Evolutionary conservation across 2,329 filamentous ascomycete species (phyloP), one percentile per base, ranked within the genome.

Genomic region (Scleromitrula shiraiana): DNA sequence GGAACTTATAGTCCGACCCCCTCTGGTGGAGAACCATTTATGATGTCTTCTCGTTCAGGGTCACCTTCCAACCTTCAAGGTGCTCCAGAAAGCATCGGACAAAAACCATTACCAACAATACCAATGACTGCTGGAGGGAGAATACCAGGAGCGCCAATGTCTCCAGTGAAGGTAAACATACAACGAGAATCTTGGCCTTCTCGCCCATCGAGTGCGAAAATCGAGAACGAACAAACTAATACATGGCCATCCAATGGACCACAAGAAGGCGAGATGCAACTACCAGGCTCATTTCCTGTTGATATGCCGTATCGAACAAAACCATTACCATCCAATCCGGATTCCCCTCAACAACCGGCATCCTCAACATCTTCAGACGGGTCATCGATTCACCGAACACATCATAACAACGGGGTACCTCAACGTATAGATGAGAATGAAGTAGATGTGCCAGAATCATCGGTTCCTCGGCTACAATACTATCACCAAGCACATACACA

Each of bases 391-490:
- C 27, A 41, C n/a, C 23, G 30, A 7, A 26, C 8, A 9, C 45
- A 22, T 2, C 17, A 40, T 17, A 50, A 41, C 41, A 45, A 50
- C 19, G 43, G 30, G 22, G 30, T 49, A 46, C 50, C 53, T 12
- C 49, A 54, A 14, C 49, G 50, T 29, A 50, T 55, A 33, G 58
- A 59, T 37, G 60, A 61, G 17, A 58, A 56, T 44, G 54, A 49
- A 12, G 30, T 36, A 41, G 52, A 55, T 23, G 19, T 29, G 19
- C 30, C 46, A 30, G 44, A 41, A 36, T 53, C 53, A 26, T 50
- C 56, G 40, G 74, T 82, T 7, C 75, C 78, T 9, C 74, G 73
- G 53, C 71, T 82, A 46, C 78, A 82, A 59, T 82, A 83, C 56
- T 76, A 82, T 56, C 78, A 66, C 70, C 49, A 66, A 66, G 42